Conservation (phyloP, 305 asterid genomes). For the Solanum chacoense region DNA sequence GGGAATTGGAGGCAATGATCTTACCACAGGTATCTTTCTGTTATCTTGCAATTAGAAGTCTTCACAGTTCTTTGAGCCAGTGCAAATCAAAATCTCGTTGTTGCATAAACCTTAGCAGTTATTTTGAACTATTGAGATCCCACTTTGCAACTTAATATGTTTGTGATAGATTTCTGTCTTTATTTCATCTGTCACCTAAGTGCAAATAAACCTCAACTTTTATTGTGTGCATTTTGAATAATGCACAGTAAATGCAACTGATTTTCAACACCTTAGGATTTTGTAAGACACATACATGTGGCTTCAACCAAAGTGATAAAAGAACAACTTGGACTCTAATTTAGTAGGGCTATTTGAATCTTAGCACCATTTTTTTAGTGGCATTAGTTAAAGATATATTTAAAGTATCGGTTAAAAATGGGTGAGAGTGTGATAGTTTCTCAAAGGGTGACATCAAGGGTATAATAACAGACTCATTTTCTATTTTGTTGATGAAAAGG, state of each 20-base stretch:
- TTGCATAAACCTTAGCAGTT: neutral
- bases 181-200: neutral
- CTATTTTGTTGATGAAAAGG: neutral
- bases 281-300: neutral
- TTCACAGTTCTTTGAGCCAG: neutral
- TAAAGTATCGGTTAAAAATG: neutral
- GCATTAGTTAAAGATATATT: neutral
- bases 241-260: neutral
- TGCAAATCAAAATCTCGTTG: neutral
- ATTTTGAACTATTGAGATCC: neutral
- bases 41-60: neutral
- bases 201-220: neutral
- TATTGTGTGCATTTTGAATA: neutral
- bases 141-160: neutral
- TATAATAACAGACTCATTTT: neutral
- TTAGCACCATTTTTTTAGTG: neutral
- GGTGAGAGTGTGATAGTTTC: neutral
- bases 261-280: neutral
- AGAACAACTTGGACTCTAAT: neutral
- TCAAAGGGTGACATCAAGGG: neutral
- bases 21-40: constrained; percentile 11
- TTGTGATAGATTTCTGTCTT: neutral
- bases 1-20: constrained; percentile 17
- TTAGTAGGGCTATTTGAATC: neutral
- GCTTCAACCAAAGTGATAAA: neutral